These are phyloP conservation scores for Brassica rapa DNA, from an alignment of 345 rosid genomes.

Conservation along the genomic window DNA sequence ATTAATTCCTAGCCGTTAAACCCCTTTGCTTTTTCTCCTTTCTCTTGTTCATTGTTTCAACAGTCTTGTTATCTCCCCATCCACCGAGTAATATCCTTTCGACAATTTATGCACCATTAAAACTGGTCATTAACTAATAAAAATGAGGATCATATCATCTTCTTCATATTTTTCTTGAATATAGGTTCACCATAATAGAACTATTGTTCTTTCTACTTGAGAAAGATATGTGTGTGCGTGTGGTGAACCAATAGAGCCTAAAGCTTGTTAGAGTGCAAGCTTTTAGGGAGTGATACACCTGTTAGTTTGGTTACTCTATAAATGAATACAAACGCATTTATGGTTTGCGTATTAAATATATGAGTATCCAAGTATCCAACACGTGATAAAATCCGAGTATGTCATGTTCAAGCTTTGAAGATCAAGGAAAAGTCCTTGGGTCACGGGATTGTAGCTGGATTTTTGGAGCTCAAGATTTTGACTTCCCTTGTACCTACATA, in stretches of 20 bases:
- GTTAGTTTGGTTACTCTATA: conserved; percentile 4
- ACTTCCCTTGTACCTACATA: conserved; percentile 24
- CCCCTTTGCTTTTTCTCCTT: neutral
- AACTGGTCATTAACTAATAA: neutral
- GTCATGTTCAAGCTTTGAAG: conserved; percentile 33
- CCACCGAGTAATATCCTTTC: neutral
- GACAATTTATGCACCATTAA: neutral
- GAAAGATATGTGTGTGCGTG: neutral
- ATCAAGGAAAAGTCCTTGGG: conserved; percentile 34
- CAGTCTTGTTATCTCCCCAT: conserved; percentile 1
- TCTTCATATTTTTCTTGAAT: neutral
- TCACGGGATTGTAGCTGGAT: conserved; percentile 38
- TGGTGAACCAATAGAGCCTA: conserved; percentile 6
- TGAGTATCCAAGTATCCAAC: conserved; percentile 20
- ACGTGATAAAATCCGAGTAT: conserved; percentile 30
- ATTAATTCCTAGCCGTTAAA: conserved; percentile 16
- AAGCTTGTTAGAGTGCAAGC: conserved; percentile 5
- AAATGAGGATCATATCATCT: neutral
- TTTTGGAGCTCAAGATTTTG: conserved; percentile 43
- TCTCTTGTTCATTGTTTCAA: conserved; percentile 11
- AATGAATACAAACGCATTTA: conserved; percentile 9
- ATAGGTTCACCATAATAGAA: neutral
- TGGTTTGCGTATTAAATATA: conserved; percentile 22
- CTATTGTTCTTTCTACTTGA: conserved; percentile 6
- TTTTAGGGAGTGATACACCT: conserved; percentile 14